A percentile compares a stretch with the other conserved stretches of the same genome.
These are phyloP conservation scores for Kodamaea kaohsiungensis DNA, from an alignment of 805 yeast species.

Conservation along the genomic window DNA sequence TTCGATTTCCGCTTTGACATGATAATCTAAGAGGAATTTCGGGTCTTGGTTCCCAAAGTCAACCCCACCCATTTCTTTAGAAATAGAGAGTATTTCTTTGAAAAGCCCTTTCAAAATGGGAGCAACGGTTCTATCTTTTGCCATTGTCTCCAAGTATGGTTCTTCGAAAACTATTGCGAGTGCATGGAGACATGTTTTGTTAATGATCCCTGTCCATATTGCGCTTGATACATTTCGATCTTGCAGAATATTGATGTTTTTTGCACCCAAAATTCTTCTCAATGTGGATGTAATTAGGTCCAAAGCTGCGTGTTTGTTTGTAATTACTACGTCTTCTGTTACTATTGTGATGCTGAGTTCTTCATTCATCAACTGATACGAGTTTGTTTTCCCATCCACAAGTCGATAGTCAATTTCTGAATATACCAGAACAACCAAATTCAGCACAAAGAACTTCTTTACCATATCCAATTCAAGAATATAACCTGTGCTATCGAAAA, in stretches of 20 bases:
- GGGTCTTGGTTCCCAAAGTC: background rate
- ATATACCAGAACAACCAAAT: background rate
- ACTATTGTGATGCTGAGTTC: background rate
- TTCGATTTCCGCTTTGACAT: background rate
- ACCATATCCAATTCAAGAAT: background rate
- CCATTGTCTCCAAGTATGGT: constrained; percentile 1
- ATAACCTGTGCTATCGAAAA: constrained; percentile 7
- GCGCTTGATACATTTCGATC: background rate
- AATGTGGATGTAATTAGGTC: background rate
- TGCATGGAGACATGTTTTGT: constrained; percentile 1
- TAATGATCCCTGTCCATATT: background rate
- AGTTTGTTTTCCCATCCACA: background rate
- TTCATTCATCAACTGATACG: constrained; percentile 6
- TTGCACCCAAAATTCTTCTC: background rate
- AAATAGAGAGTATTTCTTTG: constrained; percentile 5
- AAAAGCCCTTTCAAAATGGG: constrained; percentile 1
- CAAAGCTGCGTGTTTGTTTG: background rate
- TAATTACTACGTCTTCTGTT: background rate
- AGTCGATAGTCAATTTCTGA: constrained; percentile 9
- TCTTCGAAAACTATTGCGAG: constrained; percentile 6
- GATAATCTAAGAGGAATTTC: background rate
- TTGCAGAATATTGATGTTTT: background rate
- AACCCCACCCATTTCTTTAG: background rate
- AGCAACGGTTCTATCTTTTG: background rate
- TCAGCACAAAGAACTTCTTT: background rate